These are phyloP conservation scores for Citrullus mucosospermus DNA, from an alignment of 306 rosid genomes.

Conservation along the genomic window DNA sequence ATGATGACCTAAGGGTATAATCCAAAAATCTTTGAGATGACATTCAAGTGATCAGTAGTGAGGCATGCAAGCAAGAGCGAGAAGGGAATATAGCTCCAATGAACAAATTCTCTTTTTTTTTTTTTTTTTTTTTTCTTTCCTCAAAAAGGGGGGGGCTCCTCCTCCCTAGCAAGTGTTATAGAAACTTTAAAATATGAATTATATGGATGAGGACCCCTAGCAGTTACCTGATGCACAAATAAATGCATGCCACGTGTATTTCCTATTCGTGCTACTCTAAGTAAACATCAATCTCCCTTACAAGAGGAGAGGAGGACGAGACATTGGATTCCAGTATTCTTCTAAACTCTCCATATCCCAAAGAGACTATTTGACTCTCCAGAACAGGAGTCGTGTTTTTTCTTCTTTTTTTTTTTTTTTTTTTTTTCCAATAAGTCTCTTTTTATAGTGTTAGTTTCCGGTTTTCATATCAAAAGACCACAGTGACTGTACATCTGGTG, in stretches of 20 bases:
- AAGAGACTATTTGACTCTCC: conserved; percentile 5
- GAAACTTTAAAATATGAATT: neutral
- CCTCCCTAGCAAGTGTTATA: neutral
- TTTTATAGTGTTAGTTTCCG: conserved; percentile 4
- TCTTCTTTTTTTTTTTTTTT: neutral
- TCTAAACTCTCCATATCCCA: conserved; percentile 1
- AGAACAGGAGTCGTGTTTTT: conserved; percentile 1
- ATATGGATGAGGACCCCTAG: conserved; percentile 3
- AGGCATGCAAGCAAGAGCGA: neutral
- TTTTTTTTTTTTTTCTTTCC: neutral
- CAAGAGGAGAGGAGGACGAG: neutral
- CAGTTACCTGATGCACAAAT: conserved; percentile 9
- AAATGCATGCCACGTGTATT: conserved; percentile 9
- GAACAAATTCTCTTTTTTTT: neutral
- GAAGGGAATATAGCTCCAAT: conserved; percentile 5
- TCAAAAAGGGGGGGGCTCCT: neutral
- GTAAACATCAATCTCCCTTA: conserved; percentile 8
- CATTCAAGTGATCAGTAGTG: neutral
- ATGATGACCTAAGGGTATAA: neutral
- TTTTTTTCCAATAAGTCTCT: neutral
- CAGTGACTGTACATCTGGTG: conserved; percentile 77
- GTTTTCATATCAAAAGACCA: conserved; percentile 57
- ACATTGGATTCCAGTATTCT: conserved; percentile 9
- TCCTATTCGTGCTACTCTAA: conserved; percentile 8
- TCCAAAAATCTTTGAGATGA: neutral